phyloP scores from a whole-genome alignment of 169 alveolate genomes.

The Babesia bigemina region DNA sequence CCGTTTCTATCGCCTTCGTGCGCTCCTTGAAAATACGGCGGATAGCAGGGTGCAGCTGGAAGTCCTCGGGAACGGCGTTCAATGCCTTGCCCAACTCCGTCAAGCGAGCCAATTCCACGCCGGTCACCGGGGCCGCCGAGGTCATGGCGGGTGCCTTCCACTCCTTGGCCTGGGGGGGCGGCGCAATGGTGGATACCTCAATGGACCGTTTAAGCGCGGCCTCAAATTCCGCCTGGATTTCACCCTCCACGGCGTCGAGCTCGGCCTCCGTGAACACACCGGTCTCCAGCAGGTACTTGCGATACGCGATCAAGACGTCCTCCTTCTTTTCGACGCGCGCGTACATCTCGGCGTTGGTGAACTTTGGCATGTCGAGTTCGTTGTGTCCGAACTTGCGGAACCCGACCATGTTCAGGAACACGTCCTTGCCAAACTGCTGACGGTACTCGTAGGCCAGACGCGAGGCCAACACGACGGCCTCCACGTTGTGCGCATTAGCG shows the following conservation, averaged over 20 bases:
- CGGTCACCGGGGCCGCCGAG: conserved; percentile 66
- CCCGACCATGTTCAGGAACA: conserved; percentile 90
- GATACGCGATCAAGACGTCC: conserved; percentile 80
- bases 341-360: conserved; percentile 93
- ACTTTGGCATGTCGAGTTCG: conserved; percentile 94
- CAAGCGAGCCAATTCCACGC: conserved; percentile 76
- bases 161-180: conserved; percentile 56
- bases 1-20: conserved; percentile 79
- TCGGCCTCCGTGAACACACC: conserved; percentile 80
- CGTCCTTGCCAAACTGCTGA: conserved; percentile 86
- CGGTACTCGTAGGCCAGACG: conserved; percentile 90
- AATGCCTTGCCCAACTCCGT: conserved; percentile 83
- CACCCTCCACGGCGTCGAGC: conserved; percentile 72
- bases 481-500: conserved; percentile 93
- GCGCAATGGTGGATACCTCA: conserved; percentile 47
- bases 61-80: conserved; percentile 84
- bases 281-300: conserved; percentile 78
- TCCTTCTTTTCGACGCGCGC: conserved; percentile 81
- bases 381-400: conserved; percentile 92
- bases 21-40: conserved; percentile 86
- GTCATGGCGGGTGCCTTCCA: conserved; percentile 73
- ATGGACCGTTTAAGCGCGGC: conserved; percentile 81
- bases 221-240: conserved; percentile 74
- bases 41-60: conserved; percentile 88
- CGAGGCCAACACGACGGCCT: conserved; percentile 87